Conservation (phyloP, 1,284 basidiomycete species). For the Ganoderma lucidum region DNA sequence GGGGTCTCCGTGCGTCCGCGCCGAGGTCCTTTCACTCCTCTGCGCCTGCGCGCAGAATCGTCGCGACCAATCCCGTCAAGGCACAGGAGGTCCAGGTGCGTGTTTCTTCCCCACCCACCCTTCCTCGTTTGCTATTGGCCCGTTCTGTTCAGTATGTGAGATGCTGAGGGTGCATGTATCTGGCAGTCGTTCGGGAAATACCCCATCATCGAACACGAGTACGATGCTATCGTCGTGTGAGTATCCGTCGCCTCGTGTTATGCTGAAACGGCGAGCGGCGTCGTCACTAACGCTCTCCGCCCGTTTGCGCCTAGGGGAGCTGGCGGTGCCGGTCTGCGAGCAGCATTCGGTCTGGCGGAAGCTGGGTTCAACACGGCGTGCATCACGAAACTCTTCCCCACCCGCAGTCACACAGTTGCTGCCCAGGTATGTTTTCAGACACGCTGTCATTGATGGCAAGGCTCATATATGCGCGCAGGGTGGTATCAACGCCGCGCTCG, state of each 20-base stretch:
- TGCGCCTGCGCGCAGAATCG: slow-evolving; percentile 64
- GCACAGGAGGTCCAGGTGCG: slow-evolving; percentile 84
- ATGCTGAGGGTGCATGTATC: slow-evolving; percentile 47
- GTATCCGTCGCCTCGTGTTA: slow-evolving; percentile 43
- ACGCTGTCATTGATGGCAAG: neutral
- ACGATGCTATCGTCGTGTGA: slow-evolving; percentile 96
- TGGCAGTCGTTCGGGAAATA: slow-evolving; percentile 80
- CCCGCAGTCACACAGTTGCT: slow-evolving; percentile 98
- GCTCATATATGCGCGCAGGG: slow-evolving; percentile 59
- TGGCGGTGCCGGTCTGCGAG: slow-evolving; percentile 97
- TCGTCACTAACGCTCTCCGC: slow-evolving; percentile 5
- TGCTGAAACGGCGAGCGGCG: neutral
- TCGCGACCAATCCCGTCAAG: slow-evolving; percentile 80
- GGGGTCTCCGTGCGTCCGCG: slow-evolving; percentile 52
- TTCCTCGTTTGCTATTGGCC: slow-evolving; percentile 9
- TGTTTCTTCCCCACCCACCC: slow-evolving; percentile 22
- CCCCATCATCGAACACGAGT: slow-evolving; percentile 97
- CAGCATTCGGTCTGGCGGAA: slow-evolving; percentile 98
- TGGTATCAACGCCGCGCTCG: slow-evolving; percentile 98
- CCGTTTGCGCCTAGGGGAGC: slow-evolving; percentile 73
- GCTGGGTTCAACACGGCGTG: slow-evolving; percentile 98
- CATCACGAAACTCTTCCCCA: slow-evolving; percentile 99
- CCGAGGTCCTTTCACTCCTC: slow-evolving; percentile 71
- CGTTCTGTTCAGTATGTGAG: slow-evolving; percentile 31
- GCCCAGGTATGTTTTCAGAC: slow-evolving; percentile 76